A percentile compares a stretch with the other conserved stretches of the same genome.
phyloP scores from a whole-genome alignment of 495 filamentous ascomycete species.

The Daldinia loculata region DNA sequence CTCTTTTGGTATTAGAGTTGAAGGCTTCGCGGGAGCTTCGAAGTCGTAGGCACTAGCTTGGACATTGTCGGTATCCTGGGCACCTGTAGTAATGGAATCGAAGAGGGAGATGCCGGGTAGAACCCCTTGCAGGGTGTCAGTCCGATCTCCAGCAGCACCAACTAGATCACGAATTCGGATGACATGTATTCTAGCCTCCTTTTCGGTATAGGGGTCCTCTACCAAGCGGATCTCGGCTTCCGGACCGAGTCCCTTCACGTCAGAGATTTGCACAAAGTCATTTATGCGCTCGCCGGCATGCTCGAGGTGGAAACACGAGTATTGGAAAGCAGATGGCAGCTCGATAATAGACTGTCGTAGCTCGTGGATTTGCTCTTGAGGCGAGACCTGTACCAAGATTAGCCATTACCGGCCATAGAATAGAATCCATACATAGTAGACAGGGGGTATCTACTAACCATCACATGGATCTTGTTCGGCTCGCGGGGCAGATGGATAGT shows the following conservation, averaged over 20 bases:
- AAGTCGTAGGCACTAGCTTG: constrained; percentile 77
- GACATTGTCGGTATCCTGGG: constrained; percentile 61
- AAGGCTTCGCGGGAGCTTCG: constrained; percentile 68
- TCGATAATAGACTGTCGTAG: constrained; percentile 97
- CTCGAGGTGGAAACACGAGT: constrained; percentile 98
- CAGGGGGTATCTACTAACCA: constrained; percentile 61
- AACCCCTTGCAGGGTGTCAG: constrained; percentile 88
- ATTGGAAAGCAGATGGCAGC: constrained; percentile 90
- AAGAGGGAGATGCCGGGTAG: constrained; percentile 87
- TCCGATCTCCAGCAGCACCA: constrained; percentile 86
- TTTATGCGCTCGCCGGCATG: constrained; percentile 86
- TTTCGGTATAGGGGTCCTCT: constrained; percentile 98
- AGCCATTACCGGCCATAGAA: constrained; percentile 20
- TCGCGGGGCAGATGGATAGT: constrained; percentile 85
- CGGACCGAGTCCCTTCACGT: constrained; percentile 78
- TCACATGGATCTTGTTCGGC: constrained; percentile 80
- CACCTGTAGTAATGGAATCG: constrained; percentile 69
- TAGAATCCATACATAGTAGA: constrained; percentile 33
- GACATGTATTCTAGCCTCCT: constrained; percentile 94
- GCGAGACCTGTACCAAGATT: constrained; percentile 73
- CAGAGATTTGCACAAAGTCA: constrained; percentile 92
- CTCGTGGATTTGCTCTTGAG: constrained; percentile 96
- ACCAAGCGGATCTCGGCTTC: constrained; percentile 82
- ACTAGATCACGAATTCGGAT: constrained; percentile 90
- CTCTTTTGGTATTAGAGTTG: constrained; percentile 72